Conservation (phyloP, 1,284 basidiomycete genomes). For the Pascua sp. region DNA sequence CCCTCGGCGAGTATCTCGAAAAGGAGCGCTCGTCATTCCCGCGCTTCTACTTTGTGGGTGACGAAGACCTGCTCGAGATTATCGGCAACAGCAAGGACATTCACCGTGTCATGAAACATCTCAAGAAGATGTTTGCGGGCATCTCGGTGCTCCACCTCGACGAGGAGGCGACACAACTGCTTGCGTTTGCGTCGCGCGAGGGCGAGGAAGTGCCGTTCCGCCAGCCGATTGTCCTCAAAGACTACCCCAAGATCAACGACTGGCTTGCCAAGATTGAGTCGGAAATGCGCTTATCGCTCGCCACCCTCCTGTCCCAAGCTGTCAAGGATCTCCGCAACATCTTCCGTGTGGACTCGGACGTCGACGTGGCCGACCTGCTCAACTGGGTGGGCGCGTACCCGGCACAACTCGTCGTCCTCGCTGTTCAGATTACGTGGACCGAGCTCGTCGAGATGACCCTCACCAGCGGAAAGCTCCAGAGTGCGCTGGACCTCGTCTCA, state of each 20-base stretch:
- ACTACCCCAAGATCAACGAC: constrained; percentile 96
- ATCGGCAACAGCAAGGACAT: constrained; percentile 99
- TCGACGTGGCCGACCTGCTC: constrained; percentile 67
- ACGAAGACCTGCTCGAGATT: constrained; percentile 97
- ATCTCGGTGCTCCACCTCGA: constrained; percentile 87
- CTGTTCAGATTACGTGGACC: constrained; percentile 93
- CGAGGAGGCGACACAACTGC: constrained; percentile 69
- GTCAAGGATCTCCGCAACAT: constrained; percentile 62
- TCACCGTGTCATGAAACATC: constrained; percentile 92
- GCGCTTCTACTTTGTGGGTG: constrained; percentile 99
- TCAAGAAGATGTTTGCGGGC: constrained; percentile 99
- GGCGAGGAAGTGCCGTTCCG: constrained; percentile 88
- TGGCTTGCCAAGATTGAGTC: constrained; percentile 91
- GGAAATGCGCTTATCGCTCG: constrained; percentile 91
- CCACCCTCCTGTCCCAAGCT: constrained; percentile 48
- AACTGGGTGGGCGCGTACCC: constrained; percentile 90
- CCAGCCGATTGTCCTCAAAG: constrained; percentile 78
- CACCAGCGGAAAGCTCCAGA: constrained; percentile 56
- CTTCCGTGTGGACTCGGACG: constrained; percentile 55
- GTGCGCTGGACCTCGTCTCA: constrained; percentile 69
- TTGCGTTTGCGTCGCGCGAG: constrained; percentile 86
- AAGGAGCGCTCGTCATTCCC: constrained; percentile 96
- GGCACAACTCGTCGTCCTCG: constrained; percentile 91
- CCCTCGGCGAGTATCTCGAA: constrained; percentile 97
- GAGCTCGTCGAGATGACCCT: constrained; percentile 73